phyloP scores from a whole-genome alignment of 179 eudicot genomes.

The Monotropa hypopitys region DNA sequence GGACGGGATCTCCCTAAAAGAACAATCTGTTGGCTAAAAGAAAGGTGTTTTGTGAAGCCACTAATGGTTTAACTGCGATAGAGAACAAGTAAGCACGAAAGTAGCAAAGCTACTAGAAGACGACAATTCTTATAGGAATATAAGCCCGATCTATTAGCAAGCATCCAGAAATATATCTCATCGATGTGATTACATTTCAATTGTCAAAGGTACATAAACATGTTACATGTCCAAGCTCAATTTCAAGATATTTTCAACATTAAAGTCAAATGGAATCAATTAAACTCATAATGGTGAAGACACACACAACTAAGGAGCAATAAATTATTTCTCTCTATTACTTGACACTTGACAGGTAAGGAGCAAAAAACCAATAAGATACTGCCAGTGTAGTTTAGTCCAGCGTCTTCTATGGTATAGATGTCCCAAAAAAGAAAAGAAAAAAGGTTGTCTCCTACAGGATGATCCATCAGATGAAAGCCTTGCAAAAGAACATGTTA shows the following conservation, averaged over 20 bases:
- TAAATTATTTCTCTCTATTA: no score
- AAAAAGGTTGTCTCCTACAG: background rate
- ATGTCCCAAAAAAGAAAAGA: background rate
- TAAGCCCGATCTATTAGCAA: background rate
- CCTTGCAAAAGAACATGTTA: background rate
- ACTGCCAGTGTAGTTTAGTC: no score
- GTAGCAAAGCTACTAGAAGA: background rate
- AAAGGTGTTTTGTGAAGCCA: background rate
- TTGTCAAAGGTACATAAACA: background rate
- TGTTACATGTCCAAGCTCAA: background rate
- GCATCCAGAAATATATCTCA: background rate
- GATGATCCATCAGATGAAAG: background rate
- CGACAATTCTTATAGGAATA: background rate
- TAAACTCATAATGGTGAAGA: background rate
- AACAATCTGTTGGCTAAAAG: background rate
- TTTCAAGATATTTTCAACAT: background rate
- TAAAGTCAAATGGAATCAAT: background rate
- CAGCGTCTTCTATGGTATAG: no score
- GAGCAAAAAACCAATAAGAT: background rate
- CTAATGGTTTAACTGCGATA: background rate
- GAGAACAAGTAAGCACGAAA: background rate
- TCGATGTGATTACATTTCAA: background rate
- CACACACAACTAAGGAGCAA: no score
- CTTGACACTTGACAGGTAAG: background rate
- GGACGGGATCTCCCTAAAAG: no score